Base-by-base conservation (phyloP, 2,329 filamentous ascomycete species). In the Tolypocladium paradoxum region DNA sequence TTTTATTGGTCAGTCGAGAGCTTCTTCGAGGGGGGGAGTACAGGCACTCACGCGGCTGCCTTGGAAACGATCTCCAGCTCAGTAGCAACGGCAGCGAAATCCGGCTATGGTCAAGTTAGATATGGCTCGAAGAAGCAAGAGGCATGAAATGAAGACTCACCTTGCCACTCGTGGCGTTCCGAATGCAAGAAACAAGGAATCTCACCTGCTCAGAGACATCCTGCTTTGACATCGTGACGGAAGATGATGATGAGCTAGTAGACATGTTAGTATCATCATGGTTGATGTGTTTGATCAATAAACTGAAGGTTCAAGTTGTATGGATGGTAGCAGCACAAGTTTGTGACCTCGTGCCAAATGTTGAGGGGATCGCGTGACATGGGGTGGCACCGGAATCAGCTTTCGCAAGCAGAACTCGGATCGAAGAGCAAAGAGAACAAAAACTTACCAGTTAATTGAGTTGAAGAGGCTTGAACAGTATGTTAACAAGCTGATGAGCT, bases 121-220 rank as follows among this genome's bases (percentile, higher is more conserved):
- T 14, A 9, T 6, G 8, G 58, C 18, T 8, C 2, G 2, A 2
- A 11, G 2, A 3, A 3, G 4, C 27, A 16, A 1, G 11, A 24
- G 6, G 22, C 14, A 34, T 3, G 11, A 43, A 1, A 22, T 6
- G 55, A 65, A 33, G 65, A 58, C 20, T 62, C 67, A 85, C 84
- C 65, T 79, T 82, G 56, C 83, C 83, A 56, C 76, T 75, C 60
- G 69, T 74, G 11, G 80, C 77, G 66, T 83, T 69, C 51, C 77
- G 75, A 65, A 88, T 84, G 68, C 85, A 88, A 51, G 74, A 73
- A 49, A 88, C 75, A 27, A 88, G 73, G 64, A 88, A 87, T 56
- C 76, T 78, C 68, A 87, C 76, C 59, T 86, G 82, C 0, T 69
- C 68, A 31, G 81, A 74, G 22, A 78, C 71, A 31, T 79, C 75